These are phyloP conservation scores for Pseudogymnoascus sp. DNA, from an alignment of 2,329 filamentous ascomycete species.

Conservation along the genomic window DNA sequence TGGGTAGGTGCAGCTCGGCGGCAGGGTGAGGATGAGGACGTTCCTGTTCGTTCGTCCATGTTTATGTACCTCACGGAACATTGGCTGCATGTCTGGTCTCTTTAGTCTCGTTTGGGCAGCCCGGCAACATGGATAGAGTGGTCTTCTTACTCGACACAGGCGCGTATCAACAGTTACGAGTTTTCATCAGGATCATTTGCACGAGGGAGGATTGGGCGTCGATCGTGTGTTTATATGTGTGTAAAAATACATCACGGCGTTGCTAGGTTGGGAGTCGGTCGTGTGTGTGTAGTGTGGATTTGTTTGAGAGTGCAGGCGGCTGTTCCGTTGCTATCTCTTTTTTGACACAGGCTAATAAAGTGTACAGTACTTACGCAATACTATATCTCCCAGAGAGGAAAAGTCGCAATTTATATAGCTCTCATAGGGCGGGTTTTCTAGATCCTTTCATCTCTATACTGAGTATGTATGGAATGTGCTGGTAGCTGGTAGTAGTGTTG, in stretches of 20 bases:
- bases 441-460: neutral
- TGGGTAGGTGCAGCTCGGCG: neutral
- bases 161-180: neutral
- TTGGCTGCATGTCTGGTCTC: neutral
- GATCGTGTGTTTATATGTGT: slow-evolving; percentile 8
- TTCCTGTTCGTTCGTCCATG: neutral
- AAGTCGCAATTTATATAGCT: neutral
- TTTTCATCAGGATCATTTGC: neutral
- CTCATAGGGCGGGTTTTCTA: neutral
- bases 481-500: neutral
- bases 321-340: neutral
- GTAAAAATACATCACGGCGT: slow-evolving; percentile 5
- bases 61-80: neutral
- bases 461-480: neutral
- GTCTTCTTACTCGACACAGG: slow-evolving; percentile 5
- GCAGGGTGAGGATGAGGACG: neutral
- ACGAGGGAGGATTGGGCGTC: neutral
- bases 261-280: neutral
- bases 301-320: neutral
- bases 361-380: slow-evolving; percentile 4
- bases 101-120: slow-evolving; percentile 4
- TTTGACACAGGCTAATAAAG: neutral
- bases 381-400: neutral
- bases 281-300: neutral
- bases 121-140: neutral